A percentile compares a stretch with the other conserved stretches of the same genome.
phyloP scores from a whole-genome alignment of 2,329 filamentous ascomycete genomes.

The Verruconis gallopava region DNA sequence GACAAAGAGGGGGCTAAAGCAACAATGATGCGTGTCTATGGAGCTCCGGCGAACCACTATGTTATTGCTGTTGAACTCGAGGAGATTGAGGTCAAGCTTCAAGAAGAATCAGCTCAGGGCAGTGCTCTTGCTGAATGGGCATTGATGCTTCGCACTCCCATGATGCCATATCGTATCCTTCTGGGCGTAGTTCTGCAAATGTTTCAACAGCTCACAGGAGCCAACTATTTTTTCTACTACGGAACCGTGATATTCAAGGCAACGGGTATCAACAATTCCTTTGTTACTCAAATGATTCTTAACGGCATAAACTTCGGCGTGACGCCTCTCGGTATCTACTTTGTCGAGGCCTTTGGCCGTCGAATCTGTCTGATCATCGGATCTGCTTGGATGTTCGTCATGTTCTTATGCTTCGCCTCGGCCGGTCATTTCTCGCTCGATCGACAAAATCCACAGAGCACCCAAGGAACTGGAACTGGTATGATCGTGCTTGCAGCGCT shows the following conservation, averaged over 20 bases:
- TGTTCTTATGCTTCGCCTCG: conserved; percentile 43
- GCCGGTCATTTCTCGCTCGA: conserved; percentile 32
- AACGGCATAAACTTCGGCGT: conserved; percentile 35
- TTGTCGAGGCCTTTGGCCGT: conserved; percentile 34
- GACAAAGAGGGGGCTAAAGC: conserved; percentile 37
- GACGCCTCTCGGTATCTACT: conserved; percentile 22
- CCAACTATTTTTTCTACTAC: conserved; percentile 52
- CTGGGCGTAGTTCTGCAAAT: conserved; percentile 51
- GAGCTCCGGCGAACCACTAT: conserved; percentile 42
- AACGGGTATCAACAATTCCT: conserved; percentile 29
- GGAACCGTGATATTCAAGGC: conserved; percentile 33
- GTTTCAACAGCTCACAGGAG: conserved; percentile 55
- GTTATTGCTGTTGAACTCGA: conserved; percentile 38
- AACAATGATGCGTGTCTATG: conserved; percentile 42
- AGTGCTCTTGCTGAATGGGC: conserved; percentile 44
- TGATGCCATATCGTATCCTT: conserved; percentile 51
- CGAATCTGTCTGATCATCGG: conserved; percentile 32
- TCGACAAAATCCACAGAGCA: conserved; percentile 19
- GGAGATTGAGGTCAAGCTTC: conserved; percentile 43
- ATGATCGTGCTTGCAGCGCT: conserved; percentile 58
- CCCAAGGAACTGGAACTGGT: conserved; percentile 37
- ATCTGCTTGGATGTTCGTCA: conserved; percentile 38
- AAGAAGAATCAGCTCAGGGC: conserved; percentile 34
- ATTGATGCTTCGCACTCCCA: conserved; percentile 51
- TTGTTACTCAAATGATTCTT: conserved; percentile 35